Conservation (phyloP, 768 basidiomycete genomes). For the Krasilnikovozyma curviuscula region DNA sequence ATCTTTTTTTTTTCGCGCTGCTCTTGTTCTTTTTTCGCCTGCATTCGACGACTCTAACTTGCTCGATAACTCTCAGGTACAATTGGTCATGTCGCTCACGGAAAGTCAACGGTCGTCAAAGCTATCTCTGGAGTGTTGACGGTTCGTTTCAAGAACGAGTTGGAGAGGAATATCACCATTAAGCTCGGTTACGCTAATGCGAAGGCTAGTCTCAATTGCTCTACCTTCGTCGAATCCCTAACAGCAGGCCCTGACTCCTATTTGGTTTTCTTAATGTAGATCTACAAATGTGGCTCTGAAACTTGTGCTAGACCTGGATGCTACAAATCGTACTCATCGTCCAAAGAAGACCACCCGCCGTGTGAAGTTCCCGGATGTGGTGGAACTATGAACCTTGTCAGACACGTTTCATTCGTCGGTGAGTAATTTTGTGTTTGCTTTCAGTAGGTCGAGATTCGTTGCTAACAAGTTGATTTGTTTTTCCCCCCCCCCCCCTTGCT, state of each 20-base stretch:
- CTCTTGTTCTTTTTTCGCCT: neutral
- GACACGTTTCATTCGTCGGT: conserved; percentile 83
- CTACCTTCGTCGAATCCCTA: neutral
- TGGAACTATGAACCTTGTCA: conserved; percentile 47
- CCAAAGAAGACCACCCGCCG: conserved; percentile 81
- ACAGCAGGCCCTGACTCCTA: neutral
- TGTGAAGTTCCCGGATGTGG: conserved; percentile 89
- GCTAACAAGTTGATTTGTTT: too few relatives aligned
- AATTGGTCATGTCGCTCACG: conserved; percentile 97
- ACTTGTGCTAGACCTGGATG: conserved; percentile 84
- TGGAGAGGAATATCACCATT: conserved; percentile 97
- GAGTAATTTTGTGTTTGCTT: neutral
- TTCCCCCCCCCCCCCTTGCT: neutral
- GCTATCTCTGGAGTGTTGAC: conserved; percentile 98
- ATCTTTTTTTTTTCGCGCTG: neutral
- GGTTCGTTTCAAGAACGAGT: conserved; percentile 96
- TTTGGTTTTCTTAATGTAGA: conserved; percentile 34
- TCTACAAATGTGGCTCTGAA: conserved; percentile 91
- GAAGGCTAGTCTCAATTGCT: conserved; percentile 41
- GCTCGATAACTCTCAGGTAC: conserved; percentile 40
- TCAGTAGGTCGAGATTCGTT: too few relatives aligned
- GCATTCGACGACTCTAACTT: neutral
- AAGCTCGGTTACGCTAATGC: conserved; percentile 98
- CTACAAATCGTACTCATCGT: conserved; percentile 79
- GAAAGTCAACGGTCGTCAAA: conserved; percentile 90